Conservation (phyloP, 2,329 filamentous ascomycete species). For the Tetracladium maxilliforme region DNA sequence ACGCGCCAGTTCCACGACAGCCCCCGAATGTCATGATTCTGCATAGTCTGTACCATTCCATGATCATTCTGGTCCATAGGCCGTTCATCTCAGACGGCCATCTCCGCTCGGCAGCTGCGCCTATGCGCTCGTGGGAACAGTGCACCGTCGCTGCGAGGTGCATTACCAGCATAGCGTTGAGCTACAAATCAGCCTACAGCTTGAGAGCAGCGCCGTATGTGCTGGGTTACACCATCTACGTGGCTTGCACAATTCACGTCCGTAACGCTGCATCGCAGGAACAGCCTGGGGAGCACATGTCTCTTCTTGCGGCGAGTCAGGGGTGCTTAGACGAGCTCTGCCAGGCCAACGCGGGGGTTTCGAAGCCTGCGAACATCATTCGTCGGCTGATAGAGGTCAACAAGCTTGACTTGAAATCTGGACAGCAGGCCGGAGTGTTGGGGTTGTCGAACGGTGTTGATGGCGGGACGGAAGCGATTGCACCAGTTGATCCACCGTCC, state of each 20-base stretch:
- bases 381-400: slow-evolving; percentile 2
- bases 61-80: slow-evolving; percentile 27
- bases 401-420: no score
- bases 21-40: slow-evolving; percentile 16
- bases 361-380: slow-evolving; percentile 5
- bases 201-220: slow-evolving; percentile 23
- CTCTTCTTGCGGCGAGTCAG: slow-evolving; percentile 12
- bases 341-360: slow-evolving; percentile 11
- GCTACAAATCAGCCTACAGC: slow-evolving; percentile 21
- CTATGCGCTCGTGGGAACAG: slow-evolving; percentile 14
- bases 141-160: slow-evolving; percentile 17
- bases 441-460: no score
- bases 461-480: no score
- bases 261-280: slow-evolving; percentile 17
- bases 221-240: slow-evolving; percentile 24
- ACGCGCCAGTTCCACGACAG: no score
- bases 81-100: slow-evolving; percentile 22
- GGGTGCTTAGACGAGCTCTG: slow-evolving; percentile 17
- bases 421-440: no score
- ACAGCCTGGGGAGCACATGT: slow-evolving; percentile 10
- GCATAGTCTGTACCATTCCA: slow-evolving; percentile 20
- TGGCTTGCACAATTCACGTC: slow-evolving; percentile 23
- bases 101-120: slow-evolving; percentile 11
- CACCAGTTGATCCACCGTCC: no score
- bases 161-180: slow-evolving; percentile 18